Evolutionary conservation across 306 rosid species (phyloP).

Genomic region (Astragalus membranaceus): DNA sequence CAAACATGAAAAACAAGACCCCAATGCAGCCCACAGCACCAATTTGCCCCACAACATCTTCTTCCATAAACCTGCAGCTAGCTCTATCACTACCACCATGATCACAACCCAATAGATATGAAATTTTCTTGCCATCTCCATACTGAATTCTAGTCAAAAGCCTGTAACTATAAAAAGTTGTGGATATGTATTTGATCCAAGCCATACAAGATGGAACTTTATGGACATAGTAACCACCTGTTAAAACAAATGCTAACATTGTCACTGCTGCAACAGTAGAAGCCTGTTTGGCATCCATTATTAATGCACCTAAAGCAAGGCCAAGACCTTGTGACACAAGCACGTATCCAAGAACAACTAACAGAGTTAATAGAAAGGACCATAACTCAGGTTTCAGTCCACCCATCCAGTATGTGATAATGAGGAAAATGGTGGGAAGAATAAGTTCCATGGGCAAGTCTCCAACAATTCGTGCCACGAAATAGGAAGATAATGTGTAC

Average conservation of each 20-base stretch:
- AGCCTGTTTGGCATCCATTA: constrained; percentile 93
- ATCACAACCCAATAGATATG: constrained; percentile 54
- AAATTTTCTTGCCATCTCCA: constrained; percentile 53
- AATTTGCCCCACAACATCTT: constrained; percentile 72
- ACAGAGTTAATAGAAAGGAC: constrained; percentile 47
- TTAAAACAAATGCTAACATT: constrained; percentile 80
- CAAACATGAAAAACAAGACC: constrained; percentile 61
- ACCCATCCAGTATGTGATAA: constrained; percentile 74
- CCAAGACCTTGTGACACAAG: constrained; percentile 94
- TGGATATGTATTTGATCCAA: constrained; percentile 76
- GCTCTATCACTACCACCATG: constrained; percentile 13
- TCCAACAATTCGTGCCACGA: constrained; percentile 73
- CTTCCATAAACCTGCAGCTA: constrained; percentile 64
- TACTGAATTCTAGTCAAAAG: constrained; percentile 64
- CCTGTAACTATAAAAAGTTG: constrained; percentile 67
- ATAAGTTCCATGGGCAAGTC: constrained; percentile 91
- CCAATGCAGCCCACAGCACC: constrained; percentile 49
- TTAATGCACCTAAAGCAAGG: constrained; percentile 74
- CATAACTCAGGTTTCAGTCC: constrained; percentile 54
- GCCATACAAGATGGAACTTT: constrained; percentile 62
- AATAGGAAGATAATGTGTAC: constrained; percentile 77
- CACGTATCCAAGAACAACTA: constrained; percentile 60
- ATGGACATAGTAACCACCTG: constrained; percentile 88
- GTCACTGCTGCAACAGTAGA: constrained; percentile 75
- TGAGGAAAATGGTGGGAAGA: constrained; percentile 71